A percentile compares a stretch with the other conserved stretches of the same genome.
phyloP scores from a whole-genome alignment of 2,329 filamentous ascomycete species.

The Penicillium vulpinum region DNA sequence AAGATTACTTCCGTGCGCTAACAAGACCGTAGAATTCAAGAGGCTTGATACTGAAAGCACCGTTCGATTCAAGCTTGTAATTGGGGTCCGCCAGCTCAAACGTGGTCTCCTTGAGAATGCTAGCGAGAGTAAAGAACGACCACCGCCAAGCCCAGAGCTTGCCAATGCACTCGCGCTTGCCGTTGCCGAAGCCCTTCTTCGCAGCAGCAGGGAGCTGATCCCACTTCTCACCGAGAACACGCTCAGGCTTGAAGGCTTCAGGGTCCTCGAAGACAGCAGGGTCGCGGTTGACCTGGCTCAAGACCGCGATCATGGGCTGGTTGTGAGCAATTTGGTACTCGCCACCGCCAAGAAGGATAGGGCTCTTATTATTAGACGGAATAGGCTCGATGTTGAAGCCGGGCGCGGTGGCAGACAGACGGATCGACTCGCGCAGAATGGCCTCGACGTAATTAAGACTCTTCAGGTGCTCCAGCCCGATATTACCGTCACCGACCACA shows the following conservation, averaged over 20 bases:
- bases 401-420: slow-evolving; percentile 62
- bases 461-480: slow-evolving; percentile 57
- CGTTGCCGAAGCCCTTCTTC: slow-evolving; percentile 72
- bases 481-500: slow-evolving; percentile 12
- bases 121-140: slow-evolving; percentile 59
- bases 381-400: slow-evolving; percentile 57
- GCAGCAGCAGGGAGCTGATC: slow-evolving; percentile 60
- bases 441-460: slow-evolving; percentile 67
- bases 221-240: slow-evolving; percentile 70
- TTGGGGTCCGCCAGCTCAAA: slow-evolving; percentile 60
- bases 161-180: slow-evolving; percentile 68
- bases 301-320: slow-evolving; percentile 51
- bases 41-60: slow-evolving; percentile 55
- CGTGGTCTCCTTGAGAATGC: slow-evolving; percentile 68
- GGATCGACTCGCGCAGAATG: slow-evolving; percentile 66
- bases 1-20: slow-evolving; percentile 16
- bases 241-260: slow-evolving; percentile 66
- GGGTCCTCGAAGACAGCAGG: slow-evolving; percentile 64
- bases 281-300: slow-evolving; percentile 61
- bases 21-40: slow-evolving; percentile 41
- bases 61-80: slow-evolving; percentile 43
- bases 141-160: slow-evolving; percentile 73
- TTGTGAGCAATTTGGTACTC: slow-evolving; percentile 60
- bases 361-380: slow-evolving; percentile 45
- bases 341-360: slow-evolving; percentile 55